Percentiles rank a stretch among this genome's conserved stretches.
phyloP scores from a whole-genome alignment of 2,329 filamentous ascomycete genomes.

The Neurospora crassa region DNA sequence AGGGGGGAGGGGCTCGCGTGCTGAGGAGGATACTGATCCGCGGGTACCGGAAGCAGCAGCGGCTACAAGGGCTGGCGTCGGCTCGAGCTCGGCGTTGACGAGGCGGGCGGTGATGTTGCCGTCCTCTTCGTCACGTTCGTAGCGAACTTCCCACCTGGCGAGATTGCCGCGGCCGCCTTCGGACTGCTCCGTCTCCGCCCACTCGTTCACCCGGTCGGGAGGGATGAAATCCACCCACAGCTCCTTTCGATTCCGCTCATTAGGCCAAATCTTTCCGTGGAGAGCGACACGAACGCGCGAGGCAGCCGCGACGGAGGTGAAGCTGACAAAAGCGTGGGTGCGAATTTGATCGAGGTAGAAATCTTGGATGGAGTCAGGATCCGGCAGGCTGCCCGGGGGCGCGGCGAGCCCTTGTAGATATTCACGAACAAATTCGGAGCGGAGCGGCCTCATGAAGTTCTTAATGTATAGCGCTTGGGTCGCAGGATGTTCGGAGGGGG shows the following conservation, averaged over 20 bases:
- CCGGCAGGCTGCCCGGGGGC: constrained; percentile 38
- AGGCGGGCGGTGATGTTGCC: constrained; percentile 47
- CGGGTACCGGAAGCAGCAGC: background rate
- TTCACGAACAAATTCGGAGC: constrained; percentile 53
- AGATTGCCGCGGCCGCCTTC: constrained; percentile 30
- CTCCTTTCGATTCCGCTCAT: constrained; percentile 73
- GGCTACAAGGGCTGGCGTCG: constrained; percentile 13
- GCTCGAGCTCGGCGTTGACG: constrained; percentile 33
- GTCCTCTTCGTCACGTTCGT: constrained; percentile 44
- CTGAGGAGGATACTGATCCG: background rate
- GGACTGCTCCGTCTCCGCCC: constrained; percentile 61
- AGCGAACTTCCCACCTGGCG: constrained; percentile 63
- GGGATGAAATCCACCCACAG: constrained; percentile 89
- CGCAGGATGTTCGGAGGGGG: constrained; percentile 58
- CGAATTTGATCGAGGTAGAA: constrained; percentile 80
- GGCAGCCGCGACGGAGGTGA: constrained; percentile 60
- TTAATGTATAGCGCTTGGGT: constrained; percentile 79
- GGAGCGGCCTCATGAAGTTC: constrained; percentile 81
- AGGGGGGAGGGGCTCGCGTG: background rate
- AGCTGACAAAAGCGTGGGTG: constrained; percentile 77
- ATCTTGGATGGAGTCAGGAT: constrained; percentile 48
- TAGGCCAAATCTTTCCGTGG: constrained; percentile 75
- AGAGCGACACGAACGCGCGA: constrained; percentile 65
- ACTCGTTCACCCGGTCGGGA: constrained; percentile 58
- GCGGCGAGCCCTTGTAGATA: constrained; percentile 64